Evolutionary conservation across 2,329 filamentous ascomycete species (phyloP).

Genomic region (Cordyceps cateniannulata): DNA sequence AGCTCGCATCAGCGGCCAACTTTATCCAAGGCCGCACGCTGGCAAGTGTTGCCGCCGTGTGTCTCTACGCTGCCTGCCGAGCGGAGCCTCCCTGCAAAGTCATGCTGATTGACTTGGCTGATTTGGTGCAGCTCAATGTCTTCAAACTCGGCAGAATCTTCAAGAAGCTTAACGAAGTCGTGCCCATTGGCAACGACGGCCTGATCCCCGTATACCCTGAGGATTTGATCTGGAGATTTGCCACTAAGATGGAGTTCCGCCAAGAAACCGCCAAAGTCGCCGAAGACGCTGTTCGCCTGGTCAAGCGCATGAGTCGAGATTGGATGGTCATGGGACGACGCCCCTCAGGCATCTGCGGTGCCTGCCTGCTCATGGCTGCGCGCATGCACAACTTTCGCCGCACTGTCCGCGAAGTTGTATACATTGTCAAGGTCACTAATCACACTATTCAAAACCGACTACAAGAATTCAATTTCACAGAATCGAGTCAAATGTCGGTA

Average conservation of each 20-base stretch:
- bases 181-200: slow-evolving; percentile 61
- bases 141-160: slow-evolving; percentile 88
- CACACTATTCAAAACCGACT: slow-evolving; percentile 87
- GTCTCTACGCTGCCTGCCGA: slow-evolving; percentile 83
- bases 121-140: slow-evolving; percentile 76
- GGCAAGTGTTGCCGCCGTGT: slow-evolving; percentile 81
- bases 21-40: slow-evolving; percentile 83
- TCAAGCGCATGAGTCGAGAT: slow-evolving; percentile 89
- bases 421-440: slow-evolving; percentile 93
- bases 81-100: slow-evolving; percentile 71
- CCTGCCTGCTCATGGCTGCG: slow-evolving; percentile 87
- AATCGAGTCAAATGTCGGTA: slow-evolving; percentile 77
- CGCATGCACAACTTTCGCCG: slow-evolving; percentile 98
- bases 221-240: slow-evolving; percentile 86
- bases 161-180: slow-evolving; percentile 69
- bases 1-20: slow-evolving; percentile 65
- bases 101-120: slow-evolving; percentile 94
- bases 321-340: slow-evolving; percentile 96
- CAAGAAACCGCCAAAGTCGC: slow-evolving; percentile 76
- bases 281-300: slow-evolving; percentile 77
- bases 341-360: slow-evolving; percentile 89
- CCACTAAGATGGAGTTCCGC: slow-evolving; percentile 85
- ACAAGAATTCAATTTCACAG: slow-evolving; percentile 84
- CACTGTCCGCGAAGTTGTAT: slow-evolving; percentile 91
- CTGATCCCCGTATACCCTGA: slow-evolving; percentile 72